phyloP scores from a whole-genome alignment of 768 basidiomycete genomes.

The Tylopilus cervinicoccineus region DNA sequence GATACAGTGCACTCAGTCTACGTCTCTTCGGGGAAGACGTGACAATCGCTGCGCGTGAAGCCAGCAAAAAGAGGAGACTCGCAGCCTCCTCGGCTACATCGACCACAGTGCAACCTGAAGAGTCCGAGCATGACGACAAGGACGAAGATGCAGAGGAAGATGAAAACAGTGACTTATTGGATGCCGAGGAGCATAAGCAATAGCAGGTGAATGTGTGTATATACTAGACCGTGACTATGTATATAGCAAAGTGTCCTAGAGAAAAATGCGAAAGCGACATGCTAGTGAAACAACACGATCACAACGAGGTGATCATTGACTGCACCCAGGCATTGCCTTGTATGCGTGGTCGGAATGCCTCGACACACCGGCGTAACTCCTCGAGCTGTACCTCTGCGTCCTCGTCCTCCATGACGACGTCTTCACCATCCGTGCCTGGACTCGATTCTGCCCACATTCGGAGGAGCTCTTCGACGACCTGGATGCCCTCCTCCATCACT shows the following conservation, averaged over 20 bases:
- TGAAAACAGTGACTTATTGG: constrained; percentile 9
- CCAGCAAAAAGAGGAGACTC: constrained; percentile 22
- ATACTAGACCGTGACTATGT: constrained; percentile 11
- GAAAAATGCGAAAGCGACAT: background rate
- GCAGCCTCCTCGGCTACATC: background rate
- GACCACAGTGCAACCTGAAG: background rate
- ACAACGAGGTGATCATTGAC: constrained; percentile 47
- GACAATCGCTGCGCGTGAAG: constrained; percentile 46
- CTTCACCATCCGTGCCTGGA: constrained; percentile 36
- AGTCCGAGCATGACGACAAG: constrained; percentile 4
- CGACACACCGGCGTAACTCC: constrained; percentile 57
- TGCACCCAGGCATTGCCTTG: constrained; percentile 79
- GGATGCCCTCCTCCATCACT: constrained; percentile 73
- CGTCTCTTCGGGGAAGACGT: constrained; percentile 82
- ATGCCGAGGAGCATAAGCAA: constrained; percentile 7
- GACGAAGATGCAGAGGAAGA: constrained; percentile 1
- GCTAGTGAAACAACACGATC: background rate
- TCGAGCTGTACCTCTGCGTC: constrained; percentile 35
- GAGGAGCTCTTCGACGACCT: constrained; percentile 77
- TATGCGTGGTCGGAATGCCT: constrained; percentile 61
- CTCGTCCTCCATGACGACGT: constrained; percentile 51
- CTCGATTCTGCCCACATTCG: constrained; percentile 53
- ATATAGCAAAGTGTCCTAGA: background rate
- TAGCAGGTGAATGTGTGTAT: constrained; percentile 12
- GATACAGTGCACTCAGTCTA: constrained; percentile 75